phyloP scores from a whole-genome alignment of 176 grass and related monocot genomes.

The Triticum aestivum region DNA sequence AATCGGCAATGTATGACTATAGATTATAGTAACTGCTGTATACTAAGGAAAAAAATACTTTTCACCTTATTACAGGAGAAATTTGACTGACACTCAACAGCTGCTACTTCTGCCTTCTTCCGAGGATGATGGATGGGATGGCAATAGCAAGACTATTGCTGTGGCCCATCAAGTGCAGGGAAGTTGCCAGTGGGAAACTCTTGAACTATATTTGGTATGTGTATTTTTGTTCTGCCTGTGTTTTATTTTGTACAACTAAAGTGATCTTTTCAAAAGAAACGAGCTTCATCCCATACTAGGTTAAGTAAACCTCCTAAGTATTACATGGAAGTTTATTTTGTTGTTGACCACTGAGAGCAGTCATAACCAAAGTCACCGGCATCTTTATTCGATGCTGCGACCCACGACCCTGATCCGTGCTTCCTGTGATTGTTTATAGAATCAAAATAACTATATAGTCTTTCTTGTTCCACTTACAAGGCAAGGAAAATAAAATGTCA shows the following conservation, averaged over 20 bases:
- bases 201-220: slow-evolving; percentile 85
- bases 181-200: slow-evolving; percentile 81
- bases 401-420: background rate
- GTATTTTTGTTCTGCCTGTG: background rate
- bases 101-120: slow-evolving; percentile 54
- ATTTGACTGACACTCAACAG: slow-evolving; percentile 41
- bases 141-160: slow-evolving; percentile 40
- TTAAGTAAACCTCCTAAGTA: background rate
- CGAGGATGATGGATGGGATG: slow-evolving; percentile 53
- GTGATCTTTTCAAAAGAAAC: slow-evolving; percentile 11
- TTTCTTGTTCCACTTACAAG: too few species aligned
- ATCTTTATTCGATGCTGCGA: background rate
- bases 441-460: too few species aligned
- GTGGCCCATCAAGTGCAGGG: slow-evolving; percentile 54
- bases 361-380: background rate
- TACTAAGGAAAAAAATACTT: slow-evolving; percentile 10
- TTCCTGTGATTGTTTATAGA: background rate
- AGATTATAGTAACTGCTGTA: background rate
- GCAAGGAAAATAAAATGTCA: background rate
- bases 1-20: background rate
- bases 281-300: slow-evolving; percentile 11
- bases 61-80: slow-evolving; percentile 56
- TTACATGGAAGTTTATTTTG: slow-evolving; percentile 9
- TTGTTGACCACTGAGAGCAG: background rate
- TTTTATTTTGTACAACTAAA: background rate